These are phyloP conservation scores for Clitoria ternatea DNA, from an alignment of 306 rosid genomes.

Conservation along the genomic window DNA sequence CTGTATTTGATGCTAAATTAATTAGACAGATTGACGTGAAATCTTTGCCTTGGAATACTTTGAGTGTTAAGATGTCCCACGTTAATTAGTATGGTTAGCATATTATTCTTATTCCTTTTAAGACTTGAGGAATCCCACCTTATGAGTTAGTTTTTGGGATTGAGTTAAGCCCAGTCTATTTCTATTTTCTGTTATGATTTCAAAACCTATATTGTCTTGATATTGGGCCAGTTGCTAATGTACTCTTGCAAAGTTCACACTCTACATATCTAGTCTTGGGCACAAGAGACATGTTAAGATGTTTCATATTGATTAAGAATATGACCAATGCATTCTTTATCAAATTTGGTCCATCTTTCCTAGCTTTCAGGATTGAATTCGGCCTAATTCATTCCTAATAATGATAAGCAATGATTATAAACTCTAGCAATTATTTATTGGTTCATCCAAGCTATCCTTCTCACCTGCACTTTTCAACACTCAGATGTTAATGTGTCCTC, in stretches of 20 bases:
- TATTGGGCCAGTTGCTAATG: no score
- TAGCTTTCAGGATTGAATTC: neutral
- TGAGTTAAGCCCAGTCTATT: no score
- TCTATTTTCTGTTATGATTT: no score
- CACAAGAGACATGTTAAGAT: no score
- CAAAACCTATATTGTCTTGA: no score
- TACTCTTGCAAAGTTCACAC: no score
- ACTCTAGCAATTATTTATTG: neutral
- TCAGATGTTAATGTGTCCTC: neutral
- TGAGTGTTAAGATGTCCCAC: neutral
- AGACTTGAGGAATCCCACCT: no score
- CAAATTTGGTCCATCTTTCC: neutral
- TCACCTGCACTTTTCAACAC: neutral
- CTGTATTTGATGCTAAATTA: neutral
- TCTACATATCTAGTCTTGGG: no score
- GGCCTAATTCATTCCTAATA: neutral
- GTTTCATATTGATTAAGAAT: neutral
- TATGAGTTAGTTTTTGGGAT: no score
- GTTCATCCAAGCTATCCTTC: conserved; percentile 2
- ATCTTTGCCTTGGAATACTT: neutral
- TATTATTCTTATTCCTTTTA: no score
- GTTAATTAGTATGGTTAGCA: no score
- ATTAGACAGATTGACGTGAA: neutral
- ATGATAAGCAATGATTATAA: neutral
- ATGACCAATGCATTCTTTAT: neutral